Base-by-base conservation (phyloP, 2,329 filamentous ascomycete species). In the Phaeophleospora eucalypticola region DNA sequence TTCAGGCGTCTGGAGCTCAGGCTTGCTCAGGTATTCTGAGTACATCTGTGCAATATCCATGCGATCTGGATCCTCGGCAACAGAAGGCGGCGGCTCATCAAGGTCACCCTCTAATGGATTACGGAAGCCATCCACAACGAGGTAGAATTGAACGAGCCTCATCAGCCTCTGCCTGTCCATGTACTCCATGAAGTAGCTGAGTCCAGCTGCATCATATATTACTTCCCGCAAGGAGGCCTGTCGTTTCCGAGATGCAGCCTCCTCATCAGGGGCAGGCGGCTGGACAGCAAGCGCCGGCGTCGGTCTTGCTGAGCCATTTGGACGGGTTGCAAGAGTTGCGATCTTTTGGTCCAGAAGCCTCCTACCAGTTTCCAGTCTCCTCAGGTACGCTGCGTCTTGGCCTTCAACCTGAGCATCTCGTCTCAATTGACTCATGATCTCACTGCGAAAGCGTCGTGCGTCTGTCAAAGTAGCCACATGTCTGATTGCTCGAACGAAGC, bases 171-270 rank as follows among this genome's bases (percentile, higher is more conserved):
- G 86, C 35, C 93, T 83, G 65, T 98, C 93, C 93, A 98, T 98
- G 62, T 89, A 97, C 65, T 98, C 93, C 93, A 98, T 98, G 71
- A 98, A 97, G 65, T 95, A 98, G 2, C 93, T 97, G 7, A 98
- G 75, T 0, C 89, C 91, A 1, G 91, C 86, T 2, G 93, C 81
- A 66, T 94, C 89, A 57, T 90, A 86, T 48, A 98, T 76, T n/a
- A 98, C 77, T 55, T 97, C 89, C 10, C 84, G 80, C 2, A 97
- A 74, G 1, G 87, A 83, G 6, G 85, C 84, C 58, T 86, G 86
- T 54, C 89, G 84, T 33, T 90, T 72, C 36, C 77, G 79, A 2
- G 86, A 85, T n/a, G 78, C 70, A 20, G 67, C 62, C 15, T 57
- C 55, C 36, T 64, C 63, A 35, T 52, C 56, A 17, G 41, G 43